Percentiles rank a stretch among this genome's conserved stretches.
These are phyloP conservation scores for Bryoglossum gracile DNA, from an alignment of 495 filamentous ascomycete genomes.

Conservation along the genomic window DNA sequence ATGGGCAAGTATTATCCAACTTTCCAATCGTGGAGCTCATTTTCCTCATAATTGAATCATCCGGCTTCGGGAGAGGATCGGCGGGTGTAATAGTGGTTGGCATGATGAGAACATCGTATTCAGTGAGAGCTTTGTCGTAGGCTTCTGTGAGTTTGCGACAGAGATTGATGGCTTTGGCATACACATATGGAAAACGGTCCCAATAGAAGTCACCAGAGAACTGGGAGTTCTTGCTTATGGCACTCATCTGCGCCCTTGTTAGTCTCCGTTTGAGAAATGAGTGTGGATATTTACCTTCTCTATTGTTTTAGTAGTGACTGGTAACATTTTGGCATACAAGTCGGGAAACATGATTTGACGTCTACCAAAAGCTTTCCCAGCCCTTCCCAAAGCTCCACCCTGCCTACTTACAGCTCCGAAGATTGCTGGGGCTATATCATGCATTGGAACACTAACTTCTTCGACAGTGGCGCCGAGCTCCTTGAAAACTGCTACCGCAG, in stretches of 20 bases:
- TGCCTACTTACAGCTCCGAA: conserved; percentile 35
- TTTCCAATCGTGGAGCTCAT: conserved; percentile 37
- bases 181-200: conserved; percentile 33
- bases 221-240: conserved; percentile 34
- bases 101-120: conserved; percentile 38
- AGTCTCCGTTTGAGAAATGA: too few species aligned
- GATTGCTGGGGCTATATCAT: conserved; percentile 39
- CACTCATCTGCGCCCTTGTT: conserved; percentile 11
- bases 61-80: conserved; percentile 29
- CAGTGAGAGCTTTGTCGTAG: conserved; percentile 33
- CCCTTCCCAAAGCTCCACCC: conserved; percentile 15
- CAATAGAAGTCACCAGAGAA: conserved; percentile 37
- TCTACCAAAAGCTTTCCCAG: conserved; percentile 19
- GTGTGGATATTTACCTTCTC: conserved; percentile 10
- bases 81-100: conserved; percentile 36
- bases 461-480: conserved; percentile 40
- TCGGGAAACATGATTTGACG: conserved; percentile 22
- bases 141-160: conserved; percentile 35
- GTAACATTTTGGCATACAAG: conserved; percentile 17
- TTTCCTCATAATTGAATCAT: conserved; percentile 33
- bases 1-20: conserved; percentile 45
- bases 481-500: conserved; percentile 35
- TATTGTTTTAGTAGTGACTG: conserved; percentile 11
- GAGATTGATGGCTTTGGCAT: conserved; percentile 36
- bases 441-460: conserved; percentile 44